Base-by-base conservation (phyloP, 2,329 filamentous ascomycete species). In the Alternaria alternata region DNA sequence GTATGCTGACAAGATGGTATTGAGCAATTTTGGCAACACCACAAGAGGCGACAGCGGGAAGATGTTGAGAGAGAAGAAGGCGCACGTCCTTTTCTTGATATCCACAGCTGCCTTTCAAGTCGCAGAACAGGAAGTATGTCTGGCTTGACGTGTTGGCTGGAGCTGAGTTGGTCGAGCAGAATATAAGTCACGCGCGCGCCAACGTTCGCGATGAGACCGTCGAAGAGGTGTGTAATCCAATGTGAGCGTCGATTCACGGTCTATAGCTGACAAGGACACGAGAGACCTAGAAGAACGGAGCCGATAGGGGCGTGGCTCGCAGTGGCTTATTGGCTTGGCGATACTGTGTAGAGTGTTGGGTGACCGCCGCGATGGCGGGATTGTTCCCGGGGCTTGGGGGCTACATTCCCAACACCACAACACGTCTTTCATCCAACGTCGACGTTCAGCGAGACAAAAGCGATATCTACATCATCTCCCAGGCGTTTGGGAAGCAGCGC, bases 281-380 rank as follows among this genome's bases (percentile, higher is more conserved):
- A 59, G 32, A 53, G 46, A 32, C 18, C 47, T 32, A 20, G n/a
- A 54, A 51, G 44, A 53, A 56, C 36, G 36, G 63, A 51, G 49
- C 48, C 53, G 54, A 63, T 64, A 64, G 63, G 63, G 61, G 47
- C 51, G 36, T 46, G 44, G 51, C 53, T 53, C 42, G 48, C 47
- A 38, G 61, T 65, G 63, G 63, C 55, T 63, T 67, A 67, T 63
- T 63, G 65, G 61, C 65, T 67, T 67, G 65, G 65, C 63, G 61
- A 54, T 51, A 47, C 36, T 51, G 43, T 28, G 18, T 26, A 54
- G 38, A 53, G 57, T 28, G 53, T 53, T 56, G 44, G 48, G 51
- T 53, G 28, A 38, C 32, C 30, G 18, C 32, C 22, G 34, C 42
- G 41, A 47, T 38, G 30, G 42, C 28, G 54, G 47, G 39, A 51